These are phyloP conservation scores for Jacaranda mimosifolia DNA, from an alignment of 257 asterid genomes.

Conservation along the genomic window DNA sequence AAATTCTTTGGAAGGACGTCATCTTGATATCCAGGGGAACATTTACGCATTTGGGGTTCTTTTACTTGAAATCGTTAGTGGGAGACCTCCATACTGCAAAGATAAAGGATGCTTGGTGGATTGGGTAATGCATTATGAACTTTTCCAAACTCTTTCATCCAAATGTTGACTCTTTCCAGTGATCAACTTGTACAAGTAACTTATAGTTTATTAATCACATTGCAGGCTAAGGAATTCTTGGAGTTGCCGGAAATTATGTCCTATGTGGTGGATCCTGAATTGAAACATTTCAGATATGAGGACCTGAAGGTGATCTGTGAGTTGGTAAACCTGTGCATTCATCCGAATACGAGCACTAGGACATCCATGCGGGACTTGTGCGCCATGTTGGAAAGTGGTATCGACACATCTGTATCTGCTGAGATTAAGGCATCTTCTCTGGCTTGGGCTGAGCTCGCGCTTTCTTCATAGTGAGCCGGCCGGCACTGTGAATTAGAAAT, in stretches of 20 bases:
- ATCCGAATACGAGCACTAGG: conserved; percentile 53
- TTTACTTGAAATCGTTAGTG: conserved; percentile 81
- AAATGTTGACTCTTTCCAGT: neutral
- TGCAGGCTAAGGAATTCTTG: conserved; percentile 84
- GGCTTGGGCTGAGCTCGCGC: conserved; percentile 97
- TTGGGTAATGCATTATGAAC: conserved; percentile 61
- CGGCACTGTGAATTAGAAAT: conserved; percentile 49
- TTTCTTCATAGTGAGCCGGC: conserved; percentile 59
- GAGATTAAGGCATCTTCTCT: conserved; percentile 76
- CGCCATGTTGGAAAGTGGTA: conserved; percentile 68
- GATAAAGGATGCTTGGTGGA: conserved; percentile 82
- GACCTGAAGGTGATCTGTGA: conserved; percentile 83
- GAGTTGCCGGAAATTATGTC: conserved; percentile 76
- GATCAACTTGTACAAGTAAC: neutral
- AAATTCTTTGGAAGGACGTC: conserved; percentile 48
- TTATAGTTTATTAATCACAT: neutral
- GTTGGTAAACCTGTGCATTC: conserved; percentile 68
- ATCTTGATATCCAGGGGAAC: conserved; percentile 64
- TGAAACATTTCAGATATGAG: conserved; percentile 78
- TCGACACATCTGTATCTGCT: conserved; percentile 73
- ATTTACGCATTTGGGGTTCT: conserved; percentile 73
- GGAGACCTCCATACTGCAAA: conserved; percentile 68
- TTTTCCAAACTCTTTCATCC: neutral
- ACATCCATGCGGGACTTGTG: conserved; percentile 69
- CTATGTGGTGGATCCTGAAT: conserved; percentile 76